phyloP scores from a whole-genome alignment of 768 basidiomycete species.

The Lanmaoa rubissima region DNA sequence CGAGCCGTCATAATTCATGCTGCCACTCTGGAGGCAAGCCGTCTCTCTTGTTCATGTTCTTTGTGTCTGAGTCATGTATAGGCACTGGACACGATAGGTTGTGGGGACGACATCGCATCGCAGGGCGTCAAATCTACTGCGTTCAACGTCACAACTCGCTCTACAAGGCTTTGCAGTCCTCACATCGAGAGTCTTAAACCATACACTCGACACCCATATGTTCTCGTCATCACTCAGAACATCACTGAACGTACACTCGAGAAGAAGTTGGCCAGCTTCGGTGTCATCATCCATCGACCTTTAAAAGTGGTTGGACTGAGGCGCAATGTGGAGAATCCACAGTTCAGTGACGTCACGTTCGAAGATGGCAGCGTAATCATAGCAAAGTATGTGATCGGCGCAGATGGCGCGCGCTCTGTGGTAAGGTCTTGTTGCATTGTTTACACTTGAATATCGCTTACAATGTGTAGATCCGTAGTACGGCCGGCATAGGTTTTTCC shows the following conservation, averaged over 20 bases:
- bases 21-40: conserved; percentile 48
- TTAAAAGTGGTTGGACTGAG: conserved; percentile 41
- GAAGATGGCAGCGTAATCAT: conserved; percentile 44
- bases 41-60: not conserved
- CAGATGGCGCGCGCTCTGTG: conserved; percentile 48
- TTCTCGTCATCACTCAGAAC: conserved; percentile 43
- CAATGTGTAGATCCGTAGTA: conserved; percentile 38
- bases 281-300: conserved; percentile 37
- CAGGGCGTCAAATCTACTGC: conserved; percentile 34
- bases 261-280: conserved; percentile 31
- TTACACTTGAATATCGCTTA: not conserved
- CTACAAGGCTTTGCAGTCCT: conserved; percentile 25
- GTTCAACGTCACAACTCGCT: conserved; percentile 32
- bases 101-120: conserved; percentile 38
- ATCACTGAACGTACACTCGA: conserved; percentile 42
- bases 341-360: conserved; percentile 41
- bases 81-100: conserved; percentile 46
- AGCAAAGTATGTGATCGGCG: conserved; percentile 48
- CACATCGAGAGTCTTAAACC: conserved; percentile 36
- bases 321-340: conserved; percentile 26
- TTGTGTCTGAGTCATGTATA: conserved; percentile 36
- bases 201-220: conserved; percentile 45
- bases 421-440: conserved; percentile 29
- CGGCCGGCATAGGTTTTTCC: conserved; percentile 40
- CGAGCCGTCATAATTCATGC: conserved; percentile 49